Evolutionary conservation across 345 rosid genomes (phyloP), one percentile per base, ranked within the genome.

Genomic region (Anastatica hierochuntica): DNA sequence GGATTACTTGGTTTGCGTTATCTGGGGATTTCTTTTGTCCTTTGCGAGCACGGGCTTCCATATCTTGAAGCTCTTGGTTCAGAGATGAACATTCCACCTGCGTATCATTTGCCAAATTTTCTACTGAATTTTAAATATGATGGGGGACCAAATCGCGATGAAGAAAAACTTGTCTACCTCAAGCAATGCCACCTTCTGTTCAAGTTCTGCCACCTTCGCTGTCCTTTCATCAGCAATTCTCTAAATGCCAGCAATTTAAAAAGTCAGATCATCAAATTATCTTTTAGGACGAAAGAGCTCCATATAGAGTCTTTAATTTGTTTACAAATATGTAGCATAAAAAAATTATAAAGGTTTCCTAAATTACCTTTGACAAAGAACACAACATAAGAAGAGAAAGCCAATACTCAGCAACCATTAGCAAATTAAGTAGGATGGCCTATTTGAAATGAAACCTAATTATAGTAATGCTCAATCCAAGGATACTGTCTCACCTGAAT

Each of bases 1-100:
- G 97, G 69, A 88, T 67, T 68, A 73, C 67, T 79, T 88, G 95
- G 73, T 76, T 92, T 73, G 95, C 84, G 58, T 92, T 97, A 41
- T 92, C 99, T 14, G 90, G 77, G 16, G 81, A 42, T 67, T 88
- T 92, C 84, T 85, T 92, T 70, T 85, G 94, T 67, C 81, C 97
- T 44, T 79, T 90, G 49, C 90, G 90, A 56, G 75, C 79, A 52
- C 80, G 90, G 62, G 76, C 76, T 75, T 85, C 94, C 94, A 82
- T 76, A 64, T 92, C 95, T 63, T 92, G 95, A 69, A 92, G 71
- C 74, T 92, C 99, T 83, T 92, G 99, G 71, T 75, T 85, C 43
- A 85, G 60, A 45, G 97, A 76, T 45, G 94, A 71, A 63, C 79
- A 85, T 71, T 88, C 99, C 37, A 80, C 88, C 99, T 92, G 73